Conservation (phyloP, 208 protist genomes). For the Acanthamoeba castellanii region DNA sequence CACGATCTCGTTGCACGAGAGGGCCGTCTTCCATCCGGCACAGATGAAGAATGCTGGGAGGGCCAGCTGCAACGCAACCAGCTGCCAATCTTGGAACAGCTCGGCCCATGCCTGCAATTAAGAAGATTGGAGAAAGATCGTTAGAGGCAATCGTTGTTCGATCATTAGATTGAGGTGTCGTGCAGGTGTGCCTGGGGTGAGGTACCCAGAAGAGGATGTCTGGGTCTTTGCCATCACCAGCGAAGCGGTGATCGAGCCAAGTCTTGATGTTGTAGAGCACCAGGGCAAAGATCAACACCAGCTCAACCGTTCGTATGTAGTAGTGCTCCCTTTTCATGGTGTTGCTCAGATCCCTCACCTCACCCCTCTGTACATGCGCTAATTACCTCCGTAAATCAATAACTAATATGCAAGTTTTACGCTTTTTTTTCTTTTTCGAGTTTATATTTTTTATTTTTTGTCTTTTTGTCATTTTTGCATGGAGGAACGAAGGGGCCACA, state of each 20-base stretch:
- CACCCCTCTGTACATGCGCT: too few relatives aligned
- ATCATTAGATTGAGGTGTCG: not conserved
- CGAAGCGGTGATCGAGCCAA: constrained; percentile 12
- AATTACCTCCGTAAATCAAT: too few relatives aligned
- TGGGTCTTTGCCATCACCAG: not conserved
- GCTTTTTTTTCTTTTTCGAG: too few relatives aligned
- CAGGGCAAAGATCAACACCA: constrained; percentile 45
- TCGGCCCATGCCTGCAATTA: not conserved
- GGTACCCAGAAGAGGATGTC: not conserved
- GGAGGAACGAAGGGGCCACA: not conserved
- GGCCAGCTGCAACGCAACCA: constrained; percentile 33
- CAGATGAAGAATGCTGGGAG: constrained; percentile 37
- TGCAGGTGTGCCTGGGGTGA: not conserved
- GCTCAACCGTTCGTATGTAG: constrained; percentile 9
- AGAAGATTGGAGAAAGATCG: too few relatives aligned
- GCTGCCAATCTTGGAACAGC: constrained; percentile 48
- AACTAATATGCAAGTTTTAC: not conserved
- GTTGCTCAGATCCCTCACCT: not conserved
- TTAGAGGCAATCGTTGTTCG: not conserved
- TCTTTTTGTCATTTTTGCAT: too few relatives aligned
- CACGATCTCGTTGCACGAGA: constrained; percentile 43
- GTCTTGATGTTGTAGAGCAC: constrained; percentile 37
- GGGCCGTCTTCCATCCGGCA: not conserved
- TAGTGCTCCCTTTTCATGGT: constrained; percentile 20
- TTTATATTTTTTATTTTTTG: not conserved